Evolutionary conservation across 2,329 filamentous ascomycete genomes (phyloP), one percentile per base, ranked within the genome.

Genomic region (Cercospora brassicicola): DNA sequence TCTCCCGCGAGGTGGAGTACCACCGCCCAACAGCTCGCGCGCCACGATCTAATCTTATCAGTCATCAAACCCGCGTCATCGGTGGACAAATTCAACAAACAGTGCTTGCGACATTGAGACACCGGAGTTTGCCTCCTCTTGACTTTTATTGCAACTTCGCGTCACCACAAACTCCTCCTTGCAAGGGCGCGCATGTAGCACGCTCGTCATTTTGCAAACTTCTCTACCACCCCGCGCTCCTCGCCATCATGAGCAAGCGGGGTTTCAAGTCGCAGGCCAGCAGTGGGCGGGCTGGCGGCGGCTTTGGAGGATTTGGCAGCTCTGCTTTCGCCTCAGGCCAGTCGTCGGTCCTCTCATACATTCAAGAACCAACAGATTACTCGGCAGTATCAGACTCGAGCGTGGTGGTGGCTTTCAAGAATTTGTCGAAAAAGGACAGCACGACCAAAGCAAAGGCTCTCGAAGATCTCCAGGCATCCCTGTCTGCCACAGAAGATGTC

Each of bases 391-490:
- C 89, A 55, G 90, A 97, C 74, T 86, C 93, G 7, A 91, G 95
- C 76, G 84, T 94, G 42, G 88, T 94, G 42, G 93, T 98, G 13
- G 88, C 90, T n/a, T 92, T 97, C 82, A 96, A 97, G 80, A 97
- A 96, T 74, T 81, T 97, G 3, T 86, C 90, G 61, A 99, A 98
- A 82, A 96, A 95, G 81, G 94, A 97, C 81, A 90, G 90, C 75
- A 96, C 89, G 10, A 99, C 95, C 42, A 96, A 97, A 78, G 86
- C 90, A 7, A 97, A 94, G 79, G 94, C 92, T 0, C 83, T 99
- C 30, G 94, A 98, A 74, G 94, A 98, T 62, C 81, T 99, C 20
- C 85, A 92, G 59, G 79, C 86, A 36, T 86, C 91, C 76, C 83
- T 92, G 45, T 84, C 86, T 83, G 78, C 85, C 79, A 51, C 85